Percentiles rank a stretch among this genome's conserved stretches.
phyloP scores from a whole-genome alignment of 352 stramenopile genomes.

The Pythium dissimile region DNA sequence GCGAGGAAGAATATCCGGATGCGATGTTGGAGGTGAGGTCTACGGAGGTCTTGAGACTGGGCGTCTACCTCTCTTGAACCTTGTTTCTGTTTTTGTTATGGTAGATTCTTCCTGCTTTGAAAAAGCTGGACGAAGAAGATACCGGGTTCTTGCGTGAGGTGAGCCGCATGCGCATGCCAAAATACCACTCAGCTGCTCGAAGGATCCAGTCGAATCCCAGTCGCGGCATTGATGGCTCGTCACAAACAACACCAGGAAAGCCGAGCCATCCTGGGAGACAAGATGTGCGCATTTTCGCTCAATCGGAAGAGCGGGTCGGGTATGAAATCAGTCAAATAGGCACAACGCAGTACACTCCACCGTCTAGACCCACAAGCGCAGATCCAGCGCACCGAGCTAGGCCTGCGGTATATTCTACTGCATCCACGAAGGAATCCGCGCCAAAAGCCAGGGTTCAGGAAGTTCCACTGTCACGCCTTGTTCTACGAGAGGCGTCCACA shows the following conservation, averaged over 20 bases:
- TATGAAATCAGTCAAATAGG: constrained; percentile 1
- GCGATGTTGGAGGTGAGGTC: constrained; percentile 31
- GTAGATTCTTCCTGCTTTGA: constrained; percentile 47
- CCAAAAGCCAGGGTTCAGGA: no score
- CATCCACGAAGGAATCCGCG: no score
- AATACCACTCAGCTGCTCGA: constrained; percentile 52
- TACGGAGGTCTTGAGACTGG: not conserved
- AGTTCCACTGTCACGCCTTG: constrained; percentile 10
- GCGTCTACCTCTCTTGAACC: no score
- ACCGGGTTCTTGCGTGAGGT: constrained; percentile 54
- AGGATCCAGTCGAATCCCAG: constrained; percentile 24
- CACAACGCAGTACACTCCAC: not conserved
- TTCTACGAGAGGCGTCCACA: constrained; percentile 48
- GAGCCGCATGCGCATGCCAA: constrained; percentile 58
- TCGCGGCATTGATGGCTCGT: not conserved
- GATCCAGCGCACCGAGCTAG: not conserved
- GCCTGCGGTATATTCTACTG: no score
- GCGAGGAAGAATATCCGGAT: constrained; percentile 55
- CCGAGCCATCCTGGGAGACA: not conserved
- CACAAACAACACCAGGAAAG: constrained; percentile 17
- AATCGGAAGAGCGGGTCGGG: constrained; percentile 19
- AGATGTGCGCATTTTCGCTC: constrained; percentile 18
- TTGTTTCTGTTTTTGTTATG: no score
- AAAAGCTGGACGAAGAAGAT: constrained; percentile 71
- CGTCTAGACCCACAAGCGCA: not conserved